A percentile compares a stretch with the other conserved stretches of the same genome.
These are phyloP conservation scores for Spongispora temasekensis DNA, from an alignment of 1,284 basidiomycete genomes.

Conservation along the genomic window DNA sequence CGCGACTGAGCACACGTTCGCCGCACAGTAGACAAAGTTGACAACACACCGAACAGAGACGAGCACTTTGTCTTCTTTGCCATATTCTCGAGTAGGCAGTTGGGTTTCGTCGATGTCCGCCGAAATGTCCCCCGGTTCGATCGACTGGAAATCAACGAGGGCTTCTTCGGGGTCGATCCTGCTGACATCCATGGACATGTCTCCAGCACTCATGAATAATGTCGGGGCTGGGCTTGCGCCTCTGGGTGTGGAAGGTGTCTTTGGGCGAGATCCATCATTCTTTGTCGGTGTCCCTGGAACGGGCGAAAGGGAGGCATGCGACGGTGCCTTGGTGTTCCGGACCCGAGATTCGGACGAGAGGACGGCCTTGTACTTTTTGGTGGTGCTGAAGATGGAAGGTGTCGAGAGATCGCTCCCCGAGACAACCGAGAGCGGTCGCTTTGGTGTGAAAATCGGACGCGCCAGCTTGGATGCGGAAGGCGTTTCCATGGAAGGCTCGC, in stretches of 20 bases:
- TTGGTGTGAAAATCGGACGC: conserved; percentile 51
- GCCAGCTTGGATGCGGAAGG: conserved; percentile 34
- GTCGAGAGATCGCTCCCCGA: conserved; percentile 33
- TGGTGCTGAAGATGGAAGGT: conserved; percentile 47
- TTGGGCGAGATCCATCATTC: conserved; percentile 46
- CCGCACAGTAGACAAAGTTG: conserved; percentile 14
- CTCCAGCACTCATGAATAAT: conserved; percentile 50
- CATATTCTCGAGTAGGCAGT: conserved; percentile 46
- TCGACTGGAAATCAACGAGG: conserved; percentile 68
- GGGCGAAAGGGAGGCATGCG: conserved; percentile 43
- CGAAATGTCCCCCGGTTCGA: conserved; percentile 68
- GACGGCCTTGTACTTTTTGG: conserved; percentile 69
- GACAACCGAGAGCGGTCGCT: conserved; percentile 46
- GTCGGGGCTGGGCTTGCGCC: conserved; percentile 48
- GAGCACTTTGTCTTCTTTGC: conserved; percentile 81
- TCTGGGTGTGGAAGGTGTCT: conserved; percentile 52
- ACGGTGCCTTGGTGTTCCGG: conserved; percentile 39
- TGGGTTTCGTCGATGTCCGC: conserved; percentile 63
- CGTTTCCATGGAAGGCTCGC: conserved; percentile 14
- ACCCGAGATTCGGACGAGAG: conserved; percentile 60
- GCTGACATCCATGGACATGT: conserved; percentile 69
- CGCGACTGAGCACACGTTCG: not conserved
- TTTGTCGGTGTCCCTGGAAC: conserved; percentile 57
- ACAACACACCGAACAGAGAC: conserved; percentile 74
- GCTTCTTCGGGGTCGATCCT: conserved; percentile 74